These are phyloP conservation scores for Carallia pectinifolia DNA, from an alignment of 345 rosid species.

Conservation along the genomic window DNA sequence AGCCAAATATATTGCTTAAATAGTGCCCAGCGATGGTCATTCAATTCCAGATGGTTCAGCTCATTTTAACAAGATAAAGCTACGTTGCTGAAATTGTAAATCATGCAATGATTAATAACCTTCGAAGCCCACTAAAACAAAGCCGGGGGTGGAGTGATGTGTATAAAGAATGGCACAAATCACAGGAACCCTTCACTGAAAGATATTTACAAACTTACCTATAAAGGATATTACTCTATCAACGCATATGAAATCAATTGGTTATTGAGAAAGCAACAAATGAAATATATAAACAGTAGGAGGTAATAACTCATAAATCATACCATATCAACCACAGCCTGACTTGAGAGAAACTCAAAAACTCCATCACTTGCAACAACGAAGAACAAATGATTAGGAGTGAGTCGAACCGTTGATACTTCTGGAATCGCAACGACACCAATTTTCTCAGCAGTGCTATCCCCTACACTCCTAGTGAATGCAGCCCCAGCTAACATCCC, in stretches of 20 bases:
- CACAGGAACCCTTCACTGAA: neutral
- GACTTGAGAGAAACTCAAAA: slow-evolving; percentile 93
- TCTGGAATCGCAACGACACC: slow-evolving; percentile 89
- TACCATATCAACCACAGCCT: slow-evolving; percentile 87
- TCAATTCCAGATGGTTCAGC: too few relatives aligned
- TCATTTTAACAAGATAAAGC: too few relatives aligned
- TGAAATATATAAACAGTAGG: neutral
- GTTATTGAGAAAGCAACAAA: slow-evolving; percentile 3
- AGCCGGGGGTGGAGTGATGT: too few relatives aligned
- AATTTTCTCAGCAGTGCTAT: slow-evolving; percentile 72
- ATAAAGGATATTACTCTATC: slow-evolving; percentile 8
- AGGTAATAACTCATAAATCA: neutral
- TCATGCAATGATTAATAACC: too few relatives aligned
- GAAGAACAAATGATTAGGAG: slow-evolving; percentile 72
- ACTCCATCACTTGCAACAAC: slow-evolving; percentile 96
- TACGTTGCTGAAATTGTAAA: too few relatives aligned
- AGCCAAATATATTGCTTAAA: too few relatives aligned
- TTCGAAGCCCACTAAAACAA: too few relatives aligned
- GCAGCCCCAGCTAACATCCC: slow-evolving; percentile 97
- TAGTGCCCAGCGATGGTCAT: too few relatives aligned
- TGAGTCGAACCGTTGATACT: slow-evolving; percentile 58
- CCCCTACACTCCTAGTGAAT: slow-evolving; percentile 89
- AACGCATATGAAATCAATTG: neutral
- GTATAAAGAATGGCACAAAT: neutral
- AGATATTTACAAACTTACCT: neutral